Base-by-base conservation (phyloP, 352 stramenopile genomes). In the Phytopythium cucurbitacearum region DNA sequence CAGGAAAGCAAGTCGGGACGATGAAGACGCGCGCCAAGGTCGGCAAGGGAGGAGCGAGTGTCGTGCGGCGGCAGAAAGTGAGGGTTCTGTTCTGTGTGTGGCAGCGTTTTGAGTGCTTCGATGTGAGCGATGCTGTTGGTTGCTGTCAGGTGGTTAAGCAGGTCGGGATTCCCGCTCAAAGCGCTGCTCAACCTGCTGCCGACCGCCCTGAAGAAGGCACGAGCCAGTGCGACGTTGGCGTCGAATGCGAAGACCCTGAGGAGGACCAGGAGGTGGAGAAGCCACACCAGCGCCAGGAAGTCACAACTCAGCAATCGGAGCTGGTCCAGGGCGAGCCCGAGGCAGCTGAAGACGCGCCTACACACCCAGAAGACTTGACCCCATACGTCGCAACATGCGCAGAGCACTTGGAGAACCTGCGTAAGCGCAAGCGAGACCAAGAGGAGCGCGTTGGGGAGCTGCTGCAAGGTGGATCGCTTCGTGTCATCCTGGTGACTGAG, bases 341-440 rank as follows among this genome's bases (percentile, higher is more conserved):
- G 65, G 69, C 21, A 36, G 64, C 62, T 4, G 34, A 73, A n/a
- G 50, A 62, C n/a, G 48, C 5, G 11, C 3, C 9, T 7, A 40
- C 53, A 40, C 33, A 38, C 5, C 37, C 12, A 33, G 58, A 80
- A 11, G 53, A 72, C 16, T 37, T 72, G 38, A 80, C 70, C 21
- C 47, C 67, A 15, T 80, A 76, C 40, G 68, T 87, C 28, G 16
- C 53, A 44, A 71, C 77, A 51, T 87, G 72, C 52, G 66, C 72
- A 38, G 51, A 47, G 5, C 63, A 74, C 33, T 38, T 74, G 16
- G 57, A 71, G 34, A 69, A 57, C 13, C 57, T 87, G 39, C 57
- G 68, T 38, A 77, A 82, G 41, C 73, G 76, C 33, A 87, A 87
- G 51, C 56, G 61, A 40, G 64, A 79, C 16, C 76, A 87, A 50